Percentiles rank a stretch among this genome's conserved stretches.
phyloP scores from a whole-genome alignment of 2,329 filamentous ascomycete genomes.

The Pseudocercospora cruenta region DNA sequence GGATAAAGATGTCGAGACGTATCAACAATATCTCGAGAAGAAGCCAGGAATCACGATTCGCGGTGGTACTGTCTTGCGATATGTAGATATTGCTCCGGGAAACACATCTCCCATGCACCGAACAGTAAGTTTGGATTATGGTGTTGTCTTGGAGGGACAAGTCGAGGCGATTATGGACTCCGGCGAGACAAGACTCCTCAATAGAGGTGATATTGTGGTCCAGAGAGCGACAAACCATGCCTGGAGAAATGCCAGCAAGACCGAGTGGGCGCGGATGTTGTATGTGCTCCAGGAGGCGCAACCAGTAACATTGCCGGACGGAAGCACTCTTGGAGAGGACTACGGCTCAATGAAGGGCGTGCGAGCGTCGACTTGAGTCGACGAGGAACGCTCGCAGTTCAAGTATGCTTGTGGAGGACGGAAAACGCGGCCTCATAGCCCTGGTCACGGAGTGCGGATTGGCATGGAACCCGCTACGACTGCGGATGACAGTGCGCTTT shows the following conservation, averaged over 20 bases:
- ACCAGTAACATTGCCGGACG: constrained; percentile 4
- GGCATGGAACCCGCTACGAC: neutral
- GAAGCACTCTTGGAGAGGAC: constrained; percentile 7
- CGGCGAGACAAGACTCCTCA: constrained; percentile 39
- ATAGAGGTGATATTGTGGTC: constrained; percentile 42
- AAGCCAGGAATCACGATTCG: constrained; percentile 24
- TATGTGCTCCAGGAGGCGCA: constrained; percentile 14
- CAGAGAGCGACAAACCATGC: constrained; percentile 30
- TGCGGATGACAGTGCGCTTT: neutral
- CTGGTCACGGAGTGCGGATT: neutral
- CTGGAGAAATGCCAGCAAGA: constrained; percentile 30
- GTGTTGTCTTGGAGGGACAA: constrained; percentile 43
- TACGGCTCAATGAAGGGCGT: constrained; percentile 11
- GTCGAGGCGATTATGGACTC: constrained; percentile 44
- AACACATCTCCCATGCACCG: constrained; percentile 43
- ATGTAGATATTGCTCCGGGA: constrained; percentile 42
- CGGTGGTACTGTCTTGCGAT: constrained; percentile 40
- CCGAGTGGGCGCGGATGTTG: constrained; percentile 27
- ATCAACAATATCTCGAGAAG: constrained; percentile 39
- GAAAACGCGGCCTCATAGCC: neutral
- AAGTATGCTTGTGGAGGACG: neutral
- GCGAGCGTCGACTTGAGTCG: neutral
- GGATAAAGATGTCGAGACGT: constrained; percentile 25
- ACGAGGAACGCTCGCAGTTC: neutral
- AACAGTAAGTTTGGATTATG: constrained; percentile 44